Evolutionary conservation across 805 yeast genomes (phyloP), one percentile per base, ranked within the genome.

Genomic region (Candida mattraensis): DNA sequence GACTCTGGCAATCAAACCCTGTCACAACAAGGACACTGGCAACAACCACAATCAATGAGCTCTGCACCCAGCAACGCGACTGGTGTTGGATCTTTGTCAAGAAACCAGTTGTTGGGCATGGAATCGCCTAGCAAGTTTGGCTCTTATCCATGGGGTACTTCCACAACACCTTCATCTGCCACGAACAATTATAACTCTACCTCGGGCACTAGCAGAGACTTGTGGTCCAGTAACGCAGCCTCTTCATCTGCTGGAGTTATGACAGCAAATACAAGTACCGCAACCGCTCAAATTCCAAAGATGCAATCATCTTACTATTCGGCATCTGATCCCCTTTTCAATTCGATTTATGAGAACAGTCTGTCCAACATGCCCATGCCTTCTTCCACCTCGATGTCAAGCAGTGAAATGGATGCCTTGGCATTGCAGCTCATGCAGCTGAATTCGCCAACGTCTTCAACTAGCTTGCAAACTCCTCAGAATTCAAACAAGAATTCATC

Each of bases 351-450:
- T 19, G 45, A 44, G 12, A 38, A 28, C 26, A 18, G 37, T 9
- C 26, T 35, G 5, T 30, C 33, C 8, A 30, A 30, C 9, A 28
- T 35, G 28, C 53, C 30, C 12, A 36, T 18, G 34, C 34, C 45
- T 4, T 33, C 35, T 5, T 19, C 44, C 4, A 39, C 45, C 3
- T 30, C 44, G 8, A 21, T 45, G 21, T 31, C 48, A 12, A 50
- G 39, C 29, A 49, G 45, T 19, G 60, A 54, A 30, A 52, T 54
- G 46, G 60, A 54, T 31, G 47, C 53, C n/a, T 34, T 55, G 37
- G 45, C 59, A 5, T 39, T 43, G 20, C 60, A 55, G 26, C 31
- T 54, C 33, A 34, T 55, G 51, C 50, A 52, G n/a, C 26, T 55
- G 35, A 42, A 45, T 24, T 24, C 48, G 7, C 40, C 46, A 10